Conservation (phyloP, 371 early-diverging fungal genomes). For the Phascolomyces articulosus region DNA sequence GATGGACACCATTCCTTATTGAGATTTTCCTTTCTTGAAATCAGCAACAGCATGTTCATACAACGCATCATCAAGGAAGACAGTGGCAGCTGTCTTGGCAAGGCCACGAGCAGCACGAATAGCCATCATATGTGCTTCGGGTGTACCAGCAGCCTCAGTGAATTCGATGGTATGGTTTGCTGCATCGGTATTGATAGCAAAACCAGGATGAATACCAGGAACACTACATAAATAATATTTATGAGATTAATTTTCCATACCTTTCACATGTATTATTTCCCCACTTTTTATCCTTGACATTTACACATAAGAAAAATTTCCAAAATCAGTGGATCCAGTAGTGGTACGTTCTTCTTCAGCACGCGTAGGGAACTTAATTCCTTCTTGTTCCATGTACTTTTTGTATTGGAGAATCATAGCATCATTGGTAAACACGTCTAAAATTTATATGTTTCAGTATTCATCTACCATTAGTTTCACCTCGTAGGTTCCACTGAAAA, state of each 20-base stretch:
- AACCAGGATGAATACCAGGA: constrained; percentile 46
- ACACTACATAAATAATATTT: constrained; percentile 6
- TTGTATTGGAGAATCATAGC: constrained; percentile 57
- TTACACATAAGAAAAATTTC: constrained; percentile 63
- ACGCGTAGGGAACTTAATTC: constrained; percentile 37
- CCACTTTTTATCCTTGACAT: too few species aligned
- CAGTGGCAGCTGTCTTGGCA: constrained; percentile 11
- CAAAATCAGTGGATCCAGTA: constrained; percentile 75
- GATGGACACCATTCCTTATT: background rate
- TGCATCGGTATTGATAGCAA: constrained; percentile 30
- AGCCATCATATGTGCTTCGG: constrained; percentile 62
- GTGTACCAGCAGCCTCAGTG: constrained; percentile 57
- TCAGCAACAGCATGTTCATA: constrained; percentile 6
- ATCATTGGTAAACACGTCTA: constrained; percentile 60
- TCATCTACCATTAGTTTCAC: too few species aligned
- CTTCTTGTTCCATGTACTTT: constrained; percentile 52
- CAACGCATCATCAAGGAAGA: constrained; percentile 7
- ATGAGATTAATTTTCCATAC: too few species aligned
- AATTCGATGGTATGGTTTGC: constrained; percentile 71
- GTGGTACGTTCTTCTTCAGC: constrained; percentile 37
- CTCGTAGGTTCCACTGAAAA: too few species aligned
- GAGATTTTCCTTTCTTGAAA: constrained; percentile 4
- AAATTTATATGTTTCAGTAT: background rate
- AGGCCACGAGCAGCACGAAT: constrained; percentile 19
- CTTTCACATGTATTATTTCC: too few species aligned